Conservation (phyloP, 2,329 filamentous ascomycete species). For the Metarhizium rileyi region DNA sequence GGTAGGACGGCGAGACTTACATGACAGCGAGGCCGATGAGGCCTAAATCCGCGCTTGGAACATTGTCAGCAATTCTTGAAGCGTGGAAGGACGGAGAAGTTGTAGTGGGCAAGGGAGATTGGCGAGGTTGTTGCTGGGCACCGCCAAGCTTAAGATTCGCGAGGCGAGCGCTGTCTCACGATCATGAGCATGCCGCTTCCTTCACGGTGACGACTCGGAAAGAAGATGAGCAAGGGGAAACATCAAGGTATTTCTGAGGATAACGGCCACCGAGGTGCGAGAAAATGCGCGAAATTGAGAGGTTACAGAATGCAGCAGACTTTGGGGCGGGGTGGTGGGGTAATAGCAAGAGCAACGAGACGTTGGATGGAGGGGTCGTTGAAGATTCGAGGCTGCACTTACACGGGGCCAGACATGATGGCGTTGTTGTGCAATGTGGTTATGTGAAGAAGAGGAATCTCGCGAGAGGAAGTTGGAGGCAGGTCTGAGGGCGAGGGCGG, state of each 20-base stretch:
- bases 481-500: slow-evolving; percentile 12
- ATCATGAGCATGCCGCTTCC: slow-evolving; percentile 27
- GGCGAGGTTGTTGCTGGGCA: slow-evolving; percentile 38
- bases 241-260: slow-evolving; percentile 11
- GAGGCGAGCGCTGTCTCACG: slow-evolving; percentile 56
- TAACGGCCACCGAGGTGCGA: slow-evolving; percentile 14
- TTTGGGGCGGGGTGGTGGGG: slow-evolving; percentile 31
- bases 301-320: slow-evolving; percentile 15
- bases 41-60: slow-evolving; percentile 72
- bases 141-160: slow-evolving; percentile 63
- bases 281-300: slow-evolving; percentile 21
- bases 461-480: slow-evolving; percentile 9
- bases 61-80: slow-evolving; percentile 45
- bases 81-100: slow-evolving; percentile 15
- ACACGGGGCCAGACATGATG: slow-evolving; percentile 59
- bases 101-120: slow-evolving; percentile 21
- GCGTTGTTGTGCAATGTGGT: slow-evolving; percentile 3
- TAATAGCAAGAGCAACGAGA: slow-evolving; percentile 18
- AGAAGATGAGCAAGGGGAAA: slow-evolving; percentile 5
- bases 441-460: slow-evolving; percentile 2
- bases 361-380: slow-evolving; percentile 15
- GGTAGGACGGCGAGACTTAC: slow-evolving; percentile 37
- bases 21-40: slow-evolving; percentile 90
- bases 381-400: slow-evolving; percentile 37
- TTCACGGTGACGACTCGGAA: no score